Evolutionary conservation across 352 stramenopile genomes (phyloP), one percentile per base, ranked within the genome.

Genomic region (Phytophthora vignae): DNA sequence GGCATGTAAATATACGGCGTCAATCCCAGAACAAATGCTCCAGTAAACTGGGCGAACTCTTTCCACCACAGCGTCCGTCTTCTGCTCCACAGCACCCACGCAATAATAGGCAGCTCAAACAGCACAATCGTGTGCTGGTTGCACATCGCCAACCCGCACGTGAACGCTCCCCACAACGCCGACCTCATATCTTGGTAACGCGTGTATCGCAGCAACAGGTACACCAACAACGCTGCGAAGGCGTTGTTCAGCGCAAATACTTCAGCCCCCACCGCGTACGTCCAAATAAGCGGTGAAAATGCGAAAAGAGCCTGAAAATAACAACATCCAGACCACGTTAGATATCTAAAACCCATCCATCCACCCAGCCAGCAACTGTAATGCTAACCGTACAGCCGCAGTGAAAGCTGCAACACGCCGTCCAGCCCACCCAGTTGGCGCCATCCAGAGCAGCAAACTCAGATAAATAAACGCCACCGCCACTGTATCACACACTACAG

Each of bases 171-270:
- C 17, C 72, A 14, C 1, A 75, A 25, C 1, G 85, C 88, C 1
- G 67, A 75, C 2, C 33, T 49, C 0, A 82, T 25, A 54, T 77
- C 67, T 19, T 57, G 62, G 2, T 57, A 58, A 12, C 68, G 77
- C 0, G 63, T 74, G 46, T 92, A 95, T 4, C 72, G 71, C 15
- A 97, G 42, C 19, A 91, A 73, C 19, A 91, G 60, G 63, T 86
- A 91, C 12, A 96, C 8, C 19, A 99, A 79, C 38, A 89, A 25
- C 4, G 93, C 82, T 9, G 90, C 76, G 33, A 99, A 97, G 1
- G 98, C 71, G 55, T 98, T 99, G 74, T 99, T 99, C n/a, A 99
- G 82, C 5, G 96, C 90, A 76, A 99, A 99, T 12, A 99, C 97
- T 83, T 99, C 97, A 38, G 96, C 91, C 8, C 93, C 91, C 36